Conservation (phyloP, 805 yeast genomes). For the Myxozyma geophila region DNA sequence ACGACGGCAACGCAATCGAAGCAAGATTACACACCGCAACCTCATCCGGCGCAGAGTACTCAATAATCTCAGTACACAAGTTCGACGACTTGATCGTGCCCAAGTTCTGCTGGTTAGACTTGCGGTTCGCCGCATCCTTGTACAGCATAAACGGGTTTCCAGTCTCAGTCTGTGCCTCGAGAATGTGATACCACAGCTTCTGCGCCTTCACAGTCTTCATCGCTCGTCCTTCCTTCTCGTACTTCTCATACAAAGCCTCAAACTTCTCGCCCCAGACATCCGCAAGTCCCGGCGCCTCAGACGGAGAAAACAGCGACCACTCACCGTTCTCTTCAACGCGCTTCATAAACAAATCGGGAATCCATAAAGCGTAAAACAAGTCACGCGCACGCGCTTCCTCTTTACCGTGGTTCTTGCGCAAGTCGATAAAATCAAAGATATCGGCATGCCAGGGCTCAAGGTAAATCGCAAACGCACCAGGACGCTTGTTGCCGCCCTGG, state of each 20-base stretch:
- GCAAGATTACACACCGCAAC: constrained; percentile 96
- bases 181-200: constrained; percentile 84
- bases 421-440: constrained; percentile 79
- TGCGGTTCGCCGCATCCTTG: constrained; percentile 87
- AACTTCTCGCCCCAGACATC: constrained; percentile 88
- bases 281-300: constrained; percentile 81
- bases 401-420: constrained; percentile 92
- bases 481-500: constrained; percentile 97
- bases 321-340: constrained; percentile 76
- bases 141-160: constrained; percentile 95
- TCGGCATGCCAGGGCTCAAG: constrained; percentile 98
- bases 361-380: constrained; percentile 91
- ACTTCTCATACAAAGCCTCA: constrained; percentile 67
- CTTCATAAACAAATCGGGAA: constrained; percentile 92
- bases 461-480: constrained; percentile 95
- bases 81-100: constrained; percentile 94
- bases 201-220: constrained; percentile 77
- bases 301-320: constrained; percentile 92
- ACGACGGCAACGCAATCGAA: constrained; percentile 85
- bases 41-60: constrained; percentile 89
- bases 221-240: constrained; percentile 72
- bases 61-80: constrained; percentile 91
- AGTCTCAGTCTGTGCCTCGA: constrained; percentile 93
- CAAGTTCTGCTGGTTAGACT: constrained; percentile 88
- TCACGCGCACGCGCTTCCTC: constrained; percentile 94